Evolutionary conservation across 495 filamentous ascomycete species (phyloP).

Genomic region (Xylaria cubensis): DNA sequence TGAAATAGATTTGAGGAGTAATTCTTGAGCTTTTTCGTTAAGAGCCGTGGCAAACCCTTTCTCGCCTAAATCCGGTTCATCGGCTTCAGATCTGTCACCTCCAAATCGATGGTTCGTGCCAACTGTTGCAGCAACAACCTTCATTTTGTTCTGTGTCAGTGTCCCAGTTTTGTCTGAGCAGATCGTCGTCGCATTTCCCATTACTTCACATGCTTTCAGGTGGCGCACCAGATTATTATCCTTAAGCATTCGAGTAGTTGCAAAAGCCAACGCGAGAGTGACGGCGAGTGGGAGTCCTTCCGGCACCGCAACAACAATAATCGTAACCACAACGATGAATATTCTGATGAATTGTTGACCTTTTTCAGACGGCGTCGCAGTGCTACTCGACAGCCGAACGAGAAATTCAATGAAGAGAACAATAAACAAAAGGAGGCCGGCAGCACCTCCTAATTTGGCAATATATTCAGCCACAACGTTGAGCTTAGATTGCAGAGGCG

Average conservation of each 20-base stretch:
- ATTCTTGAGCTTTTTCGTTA: constrained; percentile 61
- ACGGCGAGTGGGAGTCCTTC: constrained; percentile 93
- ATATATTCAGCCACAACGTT: constrained; percentile 92
- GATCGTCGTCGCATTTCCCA: constrained; percentile 96
- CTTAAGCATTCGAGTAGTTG: constrained; percentile 92
- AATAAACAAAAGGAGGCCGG: constrained; percentile 83
- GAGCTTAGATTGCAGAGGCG: constrained; percentile 92
- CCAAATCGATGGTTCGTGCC: constrained; percentile 73
- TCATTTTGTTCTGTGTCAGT: constrained; percentile 93
- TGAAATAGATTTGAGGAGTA: constrained; percentile 76
- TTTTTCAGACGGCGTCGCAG: constrained; percentile 71
- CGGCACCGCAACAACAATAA: constrained; percentile 94
- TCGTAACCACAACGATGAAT: constrained; percentile 93
- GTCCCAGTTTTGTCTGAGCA: constrained; percentile 98
- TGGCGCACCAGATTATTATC: constrained; percentile 94
- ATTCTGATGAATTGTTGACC: constrained; percentile 89
- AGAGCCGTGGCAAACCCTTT: constrained; percentile 68
- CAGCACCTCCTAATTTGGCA: constrained; percentile 86
- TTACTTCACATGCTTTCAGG: constrained; percentile 94
- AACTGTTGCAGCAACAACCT: constrained; percentile 78
- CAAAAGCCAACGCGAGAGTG: constrained; percentile 91
- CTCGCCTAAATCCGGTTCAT: constrained; percentile 54
- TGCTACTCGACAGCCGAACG: constrained; percentile 62
- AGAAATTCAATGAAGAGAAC: constrained; percentile 94
- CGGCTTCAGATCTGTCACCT: constrained; percentile 41